These are phyloP conservation scores for Madurella fahalii DNA, from an alignment of 2,329 filamentous ascomycete species.

Conservation along the genomic window DNA sequence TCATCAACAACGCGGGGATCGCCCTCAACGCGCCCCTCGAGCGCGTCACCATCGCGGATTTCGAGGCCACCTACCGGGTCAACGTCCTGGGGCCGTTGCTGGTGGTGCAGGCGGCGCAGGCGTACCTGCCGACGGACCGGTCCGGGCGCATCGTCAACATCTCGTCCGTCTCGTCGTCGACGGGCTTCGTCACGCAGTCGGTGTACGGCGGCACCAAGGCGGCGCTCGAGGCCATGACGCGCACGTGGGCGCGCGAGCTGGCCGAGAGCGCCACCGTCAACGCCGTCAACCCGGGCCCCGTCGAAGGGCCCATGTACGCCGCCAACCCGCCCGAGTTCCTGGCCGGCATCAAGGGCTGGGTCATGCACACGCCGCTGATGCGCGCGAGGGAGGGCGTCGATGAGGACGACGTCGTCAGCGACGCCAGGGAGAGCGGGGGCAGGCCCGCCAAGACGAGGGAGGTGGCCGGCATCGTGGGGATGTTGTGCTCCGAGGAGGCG, in stretches of 20 bases:
- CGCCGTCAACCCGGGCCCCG: constrained; percentile 54
- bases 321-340: constrained; percentile 41
- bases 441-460: constrained; percentile 64
- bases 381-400: constrained; percentile 59
- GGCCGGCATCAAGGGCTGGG: constrained; percentile 39
- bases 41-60: constrained; percentile 61
- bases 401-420: constrained; percentile 56
- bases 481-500: constrained; percentile 69
- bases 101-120: constrained; percentile 67
- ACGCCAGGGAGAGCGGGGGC: constrained; percentile 51
- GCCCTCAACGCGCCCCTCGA: constrained; percentile 61
- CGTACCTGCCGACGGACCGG: constrained; percentile 65
- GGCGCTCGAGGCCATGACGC: constrained; percentile 56
- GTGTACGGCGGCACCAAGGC: constrained; percentile 58
- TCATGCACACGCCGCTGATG: constrained; percentile 57
- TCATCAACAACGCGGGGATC: constrained; percentile 82
- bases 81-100: constrained; percentile 81
- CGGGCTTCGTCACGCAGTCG: constrained; percentile 51
- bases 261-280: constrained; percentile 52
- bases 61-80: constrained; percentile 68
- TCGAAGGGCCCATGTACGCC: constrained; percentile 51
- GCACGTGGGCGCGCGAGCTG: constrained; percentile 56
- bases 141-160: constrained; percentile 54
- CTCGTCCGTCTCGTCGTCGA: constrained; percentile 50
- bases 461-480: constrained; percentile 70